Evolutionary conservation across 805 yeast species (phyloP).

Genomic region (Jamesozyma rosinii): DNA sequence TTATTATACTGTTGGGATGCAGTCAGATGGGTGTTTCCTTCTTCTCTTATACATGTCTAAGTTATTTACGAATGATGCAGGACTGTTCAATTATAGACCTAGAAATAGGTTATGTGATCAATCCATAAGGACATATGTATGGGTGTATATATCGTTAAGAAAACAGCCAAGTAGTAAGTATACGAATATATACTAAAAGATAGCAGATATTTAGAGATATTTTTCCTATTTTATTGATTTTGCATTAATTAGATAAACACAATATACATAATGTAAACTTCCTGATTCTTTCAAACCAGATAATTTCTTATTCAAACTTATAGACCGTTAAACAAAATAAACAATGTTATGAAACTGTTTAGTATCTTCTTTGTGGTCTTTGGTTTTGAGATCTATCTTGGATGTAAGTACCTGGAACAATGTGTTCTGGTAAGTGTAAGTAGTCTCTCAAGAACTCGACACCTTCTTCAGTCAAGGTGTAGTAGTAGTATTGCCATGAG

Average conservation of each 20-base stretch:
- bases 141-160: too few species aligned
- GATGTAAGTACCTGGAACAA: slow-evolving; percentile 97
- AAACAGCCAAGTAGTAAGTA: too few species aligned
- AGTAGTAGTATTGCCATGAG: slow-evolving; percentile 99
- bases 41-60: too few species aligned
- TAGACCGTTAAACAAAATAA: slow-evolving; percentile 1
- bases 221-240: slow-evolving; percentile 5
- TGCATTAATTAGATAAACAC: slow-evolving; percentile 4
- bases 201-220: background rate
- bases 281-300: background rate
- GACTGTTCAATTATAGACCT: too few species aligned
- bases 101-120: too few species aligned
- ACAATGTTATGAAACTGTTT: slow-evolving; percentile 5
- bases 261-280: slow-evolving; percentile 4
- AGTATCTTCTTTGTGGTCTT: slow-evolving; percentile 49
- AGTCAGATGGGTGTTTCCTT: too few species aligned
- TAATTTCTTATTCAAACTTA: slow-evolving; percentile 1
- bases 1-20: too few species aligned
- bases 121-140: too few species aligned
- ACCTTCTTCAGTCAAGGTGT: slow-evolving; percentile 99
- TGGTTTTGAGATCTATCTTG: slow-evolving; percentile 80
- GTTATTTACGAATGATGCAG: too few species aligned
- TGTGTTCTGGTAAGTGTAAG: slow-evolving; percentile 97
- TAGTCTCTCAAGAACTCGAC: slow-evolving; percentile 95
- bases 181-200: too few species aligned